These are phyloP conservation scores for Globisporangium polare DNA, from an alignment of 352 stramenopile species.

Conservation along the genomic window DNA sequence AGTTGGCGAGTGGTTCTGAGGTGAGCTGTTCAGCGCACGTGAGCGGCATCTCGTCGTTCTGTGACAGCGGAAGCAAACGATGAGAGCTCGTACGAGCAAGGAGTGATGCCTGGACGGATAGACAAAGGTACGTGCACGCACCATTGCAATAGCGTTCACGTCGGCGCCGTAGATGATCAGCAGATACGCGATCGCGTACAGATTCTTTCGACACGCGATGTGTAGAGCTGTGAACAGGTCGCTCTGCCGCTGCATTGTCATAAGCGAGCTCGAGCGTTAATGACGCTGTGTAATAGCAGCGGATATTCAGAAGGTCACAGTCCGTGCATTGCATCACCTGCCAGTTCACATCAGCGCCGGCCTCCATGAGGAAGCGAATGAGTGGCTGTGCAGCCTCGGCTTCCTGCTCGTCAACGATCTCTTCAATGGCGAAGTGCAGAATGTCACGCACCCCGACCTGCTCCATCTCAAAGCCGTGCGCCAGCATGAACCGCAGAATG, in stretches of 20 bases:
- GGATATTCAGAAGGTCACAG: too few relatives aligned
- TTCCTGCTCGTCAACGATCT: conserved; percentile 18
- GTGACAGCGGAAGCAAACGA: neutral
- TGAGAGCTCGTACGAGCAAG: neutral
- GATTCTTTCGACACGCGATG: conserved; percentile 54
- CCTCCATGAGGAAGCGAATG: conserved; percentile 56
- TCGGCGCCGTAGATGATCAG: conserved; percentile 69
- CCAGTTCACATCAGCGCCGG: conserved; percentile 68
- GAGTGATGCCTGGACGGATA: neutral
- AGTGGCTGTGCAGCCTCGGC: conserved; percentile 48
- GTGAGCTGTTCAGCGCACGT: conserved; percentile 31
- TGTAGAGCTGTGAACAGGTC: conserved; percentile 66
- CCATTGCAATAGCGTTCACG: conserved; percentile 64
- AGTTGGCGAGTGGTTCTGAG: conserved; percentile 12
- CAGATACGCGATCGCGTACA: conserved; percentile 57
- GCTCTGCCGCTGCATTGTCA: conserved; percentile 26
- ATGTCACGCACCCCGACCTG: conserved; percentile 52
- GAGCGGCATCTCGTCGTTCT: conserved; percentile 73
- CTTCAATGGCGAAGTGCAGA: conserved; percentile 48
- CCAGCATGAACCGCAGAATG: conserved; percentile 58
- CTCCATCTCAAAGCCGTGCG: conserved; percentile 60
- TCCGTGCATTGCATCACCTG: conserved; percentile 26
- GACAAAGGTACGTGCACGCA: conserved; percentile 9
- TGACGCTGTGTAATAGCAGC: too few relatives aligned
- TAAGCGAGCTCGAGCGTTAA: neutral